Evolutionary conservation across 2,329 filamentous ascomycete genomes (phyloP), one percentile per base, ranked within the genome.

Genomic region (Neonectria punicea): DNA sequence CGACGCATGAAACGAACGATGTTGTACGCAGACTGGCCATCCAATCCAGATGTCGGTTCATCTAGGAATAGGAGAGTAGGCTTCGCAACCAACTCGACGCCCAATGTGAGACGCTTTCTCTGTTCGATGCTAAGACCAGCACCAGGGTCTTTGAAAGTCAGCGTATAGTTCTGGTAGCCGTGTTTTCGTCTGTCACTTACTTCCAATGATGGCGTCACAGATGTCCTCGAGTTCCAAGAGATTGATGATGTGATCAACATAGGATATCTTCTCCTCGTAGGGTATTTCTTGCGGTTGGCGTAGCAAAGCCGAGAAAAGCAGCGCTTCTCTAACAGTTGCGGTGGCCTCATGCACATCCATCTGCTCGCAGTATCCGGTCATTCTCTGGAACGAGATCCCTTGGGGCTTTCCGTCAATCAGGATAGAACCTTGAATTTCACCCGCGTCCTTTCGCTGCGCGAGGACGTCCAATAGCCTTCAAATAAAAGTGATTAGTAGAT

Each of bases 11-110:
- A 77, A 4, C 76, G 77, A 66, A 81, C 61, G 46, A 85, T 82
- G 5, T 80, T 81, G 47, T 74, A 74, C 0, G 74, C 74, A 4
- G 74, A 75, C 25, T 76, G 74, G 2, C 74, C 72, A 53, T 85
- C 83, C 6, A 82, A 69, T 0, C 80, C 80, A 8, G 79, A 80
- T 0, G 90, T 92, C 0, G 90, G 90, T 71, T 92, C 90, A 69
- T 92, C 90, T 8, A 92, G 78, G 81, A 92, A 92, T 5, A 92
- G 81, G 1, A 92, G 79, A 0, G 90, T 83, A 0, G 90, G 90
- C 71, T 90, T 91, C 1, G 90, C 89, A n/a, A 89, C 90, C 5
- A 93, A 78, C 69, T 93, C 90, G 1, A 92, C 90, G 53, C 88
- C 90, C 41, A 92, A 90, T 0, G 90, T 92, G 1, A 92, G 80